A percentile compares a stretch with the other conserved stretches of the same genome.
Evolutionary conservation across 345 rosid species (phyloP).

Genomic region (sweet orange (Citrus sinensis)): DNA sequence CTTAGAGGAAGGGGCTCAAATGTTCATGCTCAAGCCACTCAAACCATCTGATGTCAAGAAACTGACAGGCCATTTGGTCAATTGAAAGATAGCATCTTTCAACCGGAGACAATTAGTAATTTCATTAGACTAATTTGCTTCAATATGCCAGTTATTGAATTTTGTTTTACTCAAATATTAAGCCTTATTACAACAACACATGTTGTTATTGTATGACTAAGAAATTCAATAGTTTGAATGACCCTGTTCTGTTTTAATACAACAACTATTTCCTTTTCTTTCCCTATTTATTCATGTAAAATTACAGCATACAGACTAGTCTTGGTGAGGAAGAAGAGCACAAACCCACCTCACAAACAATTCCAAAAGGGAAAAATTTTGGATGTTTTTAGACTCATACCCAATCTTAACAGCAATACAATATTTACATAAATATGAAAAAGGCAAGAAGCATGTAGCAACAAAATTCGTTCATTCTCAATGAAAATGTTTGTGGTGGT

Average conservation of each 20-base stretch:
- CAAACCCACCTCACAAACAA: background rate
- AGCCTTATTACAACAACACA: background rate
- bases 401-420: no score
- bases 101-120: background rate
- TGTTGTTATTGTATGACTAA: background rate
- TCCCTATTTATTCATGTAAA: background rate
- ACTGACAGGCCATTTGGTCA: constrained; percentile 51
- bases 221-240: background rate
- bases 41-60: constrained; percentile 71
- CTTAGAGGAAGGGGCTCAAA: constrained; percentile 81
- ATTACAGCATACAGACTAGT: background rate
- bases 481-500: constrained; percentile 49
- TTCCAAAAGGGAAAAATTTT: background rate
- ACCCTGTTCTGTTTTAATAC: background rate
- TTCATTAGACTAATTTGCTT: background rate
- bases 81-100: background rate
- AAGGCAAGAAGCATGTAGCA: no score
- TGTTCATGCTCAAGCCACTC: constrained; percentile 86
- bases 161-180: background rate
- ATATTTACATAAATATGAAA: no score
- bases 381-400: no score
- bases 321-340: background rate
- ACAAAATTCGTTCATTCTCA: background rate
- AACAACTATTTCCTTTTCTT: background rate
- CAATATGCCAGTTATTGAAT: background rate